phyloP scores from a whole-genome alignment of 2,329 filamentous ascomycete species.

The Phoma herbarum region DNA sequence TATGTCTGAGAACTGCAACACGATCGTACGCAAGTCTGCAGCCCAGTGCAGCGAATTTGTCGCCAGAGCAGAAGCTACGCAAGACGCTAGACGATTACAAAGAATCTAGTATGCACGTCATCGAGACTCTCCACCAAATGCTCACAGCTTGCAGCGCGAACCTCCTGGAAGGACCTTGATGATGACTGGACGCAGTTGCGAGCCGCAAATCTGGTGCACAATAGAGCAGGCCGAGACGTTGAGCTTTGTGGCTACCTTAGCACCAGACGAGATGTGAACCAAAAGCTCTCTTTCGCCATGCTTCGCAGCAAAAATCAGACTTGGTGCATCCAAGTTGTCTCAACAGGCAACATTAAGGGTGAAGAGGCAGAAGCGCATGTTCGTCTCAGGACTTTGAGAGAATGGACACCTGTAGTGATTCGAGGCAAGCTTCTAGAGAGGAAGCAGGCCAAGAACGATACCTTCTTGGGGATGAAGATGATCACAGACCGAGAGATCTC shows the following conservation, averaged over 20 bases:
- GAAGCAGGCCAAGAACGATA: conserved; percentile 46
- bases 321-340: conserved; percentile 61
- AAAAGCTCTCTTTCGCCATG: conserved; percentile 75
- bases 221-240: conserved; percentile 16
- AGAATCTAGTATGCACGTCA: conserved; percentile 35
- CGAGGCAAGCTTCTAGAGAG: conserved; percentile 59
- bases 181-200: conserved; percentile 42
- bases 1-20: conserved; percentile 19
- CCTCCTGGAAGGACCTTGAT: conserved; percentile 36
- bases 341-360: conserved; percentile 50
- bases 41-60: conserved; percentile 1
- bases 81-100: conserved; percentile 45
- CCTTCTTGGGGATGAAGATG: conserved; percentile 42
- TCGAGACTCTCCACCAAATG: background rate
- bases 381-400: conserved; percentile 55
- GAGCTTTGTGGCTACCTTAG: conserved; percentile 71
- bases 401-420: conserved; percentile 65
- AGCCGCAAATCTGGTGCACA: conserved; percentile 12
- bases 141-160: conserved; percentile 12
- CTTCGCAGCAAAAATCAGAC: conserved; percentile 57
- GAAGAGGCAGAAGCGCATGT: conserved; percentile 40
- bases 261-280: conserved; percentile 71
- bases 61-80: conserved; percentile 30
- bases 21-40: conserved; percentile 29
- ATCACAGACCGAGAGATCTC: conserved; percentile 65